Conservation (phyloP, 345 rosid species). For the Gynandropsis gynandra region DNA sequence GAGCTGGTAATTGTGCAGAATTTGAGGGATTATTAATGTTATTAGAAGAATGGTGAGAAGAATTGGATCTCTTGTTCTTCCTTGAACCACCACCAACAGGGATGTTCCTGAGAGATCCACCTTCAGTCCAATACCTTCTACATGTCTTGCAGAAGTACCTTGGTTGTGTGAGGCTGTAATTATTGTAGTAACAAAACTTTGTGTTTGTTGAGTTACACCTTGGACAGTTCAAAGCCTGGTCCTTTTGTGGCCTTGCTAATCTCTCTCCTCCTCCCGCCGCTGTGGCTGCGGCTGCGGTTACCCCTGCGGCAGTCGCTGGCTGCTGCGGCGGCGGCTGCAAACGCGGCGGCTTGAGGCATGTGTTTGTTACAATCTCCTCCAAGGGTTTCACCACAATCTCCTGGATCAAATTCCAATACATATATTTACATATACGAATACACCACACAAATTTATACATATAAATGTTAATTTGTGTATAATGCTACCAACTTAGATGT, state of each 20-base stretch:
- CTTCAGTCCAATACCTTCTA: constrained; percentile 98
- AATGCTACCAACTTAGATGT: background rate
- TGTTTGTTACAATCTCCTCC: constrained; percentile 69
- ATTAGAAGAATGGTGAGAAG: constrained; percentile 31
- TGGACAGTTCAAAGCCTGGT: constrained; percentile 85
- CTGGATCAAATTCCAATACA: constrained; percentile 26
- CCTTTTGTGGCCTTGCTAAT: constrained; percentile 70
- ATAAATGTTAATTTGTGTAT: background rate
- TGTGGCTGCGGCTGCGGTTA: too few relatives aligned
- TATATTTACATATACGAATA: too few relatives aligned
- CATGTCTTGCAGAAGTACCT: constrained; percentile 96
- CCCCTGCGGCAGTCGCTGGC: constrained; percentile 13
- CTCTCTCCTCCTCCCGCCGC: constrained; percentile 39
- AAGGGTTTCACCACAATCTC: constrained; percentile 89
- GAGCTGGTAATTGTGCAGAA: constrained; percentile 29
- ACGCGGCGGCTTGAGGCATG: constrained; percentile 38
- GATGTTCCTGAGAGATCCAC: constrained; percentile 88
- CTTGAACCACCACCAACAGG: constrained; percentile 99
- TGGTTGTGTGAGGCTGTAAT: constrained; percentile 95
- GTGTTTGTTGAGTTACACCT: constrained; percentile 95
- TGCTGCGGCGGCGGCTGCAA: constrained; percentile 18
- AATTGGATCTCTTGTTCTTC: constrained; percentile 82
- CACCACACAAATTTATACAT: background rate
- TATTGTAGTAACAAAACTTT: constrained; percentile 97
- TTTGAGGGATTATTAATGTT: constrained; percentile 20